Evolutionary conservation across 148 eudicot genomes (phyloP).

Genomic region (Silene conica): DNA sequence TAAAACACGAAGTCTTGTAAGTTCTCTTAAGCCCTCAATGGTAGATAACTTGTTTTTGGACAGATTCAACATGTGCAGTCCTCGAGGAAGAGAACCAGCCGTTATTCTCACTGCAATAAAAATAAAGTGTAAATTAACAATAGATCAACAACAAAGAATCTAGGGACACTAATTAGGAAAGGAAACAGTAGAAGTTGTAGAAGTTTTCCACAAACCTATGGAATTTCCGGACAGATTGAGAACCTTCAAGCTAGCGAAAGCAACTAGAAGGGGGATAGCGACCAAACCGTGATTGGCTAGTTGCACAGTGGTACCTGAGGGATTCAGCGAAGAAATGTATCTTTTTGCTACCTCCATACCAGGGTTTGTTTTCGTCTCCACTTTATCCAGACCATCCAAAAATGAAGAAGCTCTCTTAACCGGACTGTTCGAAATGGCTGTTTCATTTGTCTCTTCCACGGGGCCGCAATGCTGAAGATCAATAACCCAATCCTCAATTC

Average conservation of each 20-base stretch:
- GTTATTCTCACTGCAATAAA: constrained; percentile 64
- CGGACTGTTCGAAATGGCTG: constrained; percentile 21
- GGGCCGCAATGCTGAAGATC: constrained; percentile 65
- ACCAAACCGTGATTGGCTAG: constrained; percentile 86
- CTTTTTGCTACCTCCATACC: constrained; percentile 71
- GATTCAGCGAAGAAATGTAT: constrained; percentile 72
- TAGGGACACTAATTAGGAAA: not conserved
- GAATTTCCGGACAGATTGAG: constrained; percentile 86
- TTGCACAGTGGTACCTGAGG: constrained; percentile 61
- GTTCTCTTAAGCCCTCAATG: constrained; percentile 91
- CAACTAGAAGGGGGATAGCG: constrained; percentile 79
- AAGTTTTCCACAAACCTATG: constrained; percentile 50
- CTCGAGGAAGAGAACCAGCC: constrained; percentile 93
- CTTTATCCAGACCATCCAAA: constrained; percentile 32
- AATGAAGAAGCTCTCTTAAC: constrained; percentile 16
- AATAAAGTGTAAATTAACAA: not conserved
- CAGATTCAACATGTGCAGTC: constrained; percentile 73
- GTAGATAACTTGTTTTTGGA: constrained; percentile 82
- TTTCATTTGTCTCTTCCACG: constrained; percentile 45
- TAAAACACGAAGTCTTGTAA: constrained; percentile 83
- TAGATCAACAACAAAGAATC: not conserved
- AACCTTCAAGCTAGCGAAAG: constrained; percentile 75
- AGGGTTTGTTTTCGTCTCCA: constrained; percentile 43
- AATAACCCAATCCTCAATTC: constrained; percentile 75
- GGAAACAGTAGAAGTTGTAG: not conserved